phyloP scores from a whole-genome alignment of 176 grass and related monocot genomes.

The Secale cereale region DNA sequence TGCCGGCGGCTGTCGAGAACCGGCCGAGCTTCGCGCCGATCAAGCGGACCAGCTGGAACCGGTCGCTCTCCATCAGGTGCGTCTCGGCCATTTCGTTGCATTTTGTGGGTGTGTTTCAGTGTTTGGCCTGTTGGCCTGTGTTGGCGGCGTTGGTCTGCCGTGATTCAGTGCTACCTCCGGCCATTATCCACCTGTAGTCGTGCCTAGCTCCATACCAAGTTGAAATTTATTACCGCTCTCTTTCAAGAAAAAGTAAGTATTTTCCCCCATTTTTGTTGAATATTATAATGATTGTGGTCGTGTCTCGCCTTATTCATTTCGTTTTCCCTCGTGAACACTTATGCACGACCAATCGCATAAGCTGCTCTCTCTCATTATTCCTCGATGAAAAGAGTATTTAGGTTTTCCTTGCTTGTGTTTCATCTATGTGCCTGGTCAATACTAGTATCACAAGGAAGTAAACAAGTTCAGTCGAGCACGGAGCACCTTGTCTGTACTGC shows the following conservation, averaged over 20 bases:
- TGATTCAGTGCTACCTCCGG: neutral
- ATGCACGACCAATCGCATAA: neutral
- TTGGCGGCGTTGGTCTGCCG: neutral
- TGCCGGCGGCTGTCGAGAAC: slow-evolving; percentile 19
- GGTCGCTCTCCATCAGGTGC: slow-evolving; percentile 93
- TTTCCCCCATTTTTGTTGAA: neutral
- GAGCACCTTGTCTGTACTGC: neutral
- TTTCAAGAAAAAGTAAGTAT: no score
- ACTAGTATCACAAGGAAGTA: neutral
- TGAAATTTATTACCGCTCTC: neutral
- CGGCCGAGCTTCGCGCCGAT: slow-evolving; percentile 47
- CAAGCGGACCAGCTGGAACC: slow-evolving; percentile 82
- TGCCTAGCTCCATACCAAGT: neutral
- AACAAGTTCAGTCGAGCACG: neutral
- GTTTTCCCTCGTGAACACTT: neutral
- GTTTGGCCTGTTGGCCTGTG: neutral
- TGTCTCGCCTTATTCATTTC: neutral
- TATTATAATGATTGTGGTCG: neutral
- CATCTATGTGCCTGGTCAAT: neutral
- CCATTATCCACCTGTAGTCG: neutral
- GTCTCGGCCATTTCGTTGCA: neutral
- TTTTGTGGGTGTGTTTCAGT: neutral
- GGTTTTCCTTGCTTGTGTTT: neutral
- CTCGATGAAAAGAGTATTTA: neutral
- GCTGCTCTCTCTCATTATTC: neutral